Percentiles rank a stretch among this genome's conserved stretches.
phyloP scores from a whole-genome alignment of 78 protist genomes.

The Cavenderia fasciculata region DNA sequence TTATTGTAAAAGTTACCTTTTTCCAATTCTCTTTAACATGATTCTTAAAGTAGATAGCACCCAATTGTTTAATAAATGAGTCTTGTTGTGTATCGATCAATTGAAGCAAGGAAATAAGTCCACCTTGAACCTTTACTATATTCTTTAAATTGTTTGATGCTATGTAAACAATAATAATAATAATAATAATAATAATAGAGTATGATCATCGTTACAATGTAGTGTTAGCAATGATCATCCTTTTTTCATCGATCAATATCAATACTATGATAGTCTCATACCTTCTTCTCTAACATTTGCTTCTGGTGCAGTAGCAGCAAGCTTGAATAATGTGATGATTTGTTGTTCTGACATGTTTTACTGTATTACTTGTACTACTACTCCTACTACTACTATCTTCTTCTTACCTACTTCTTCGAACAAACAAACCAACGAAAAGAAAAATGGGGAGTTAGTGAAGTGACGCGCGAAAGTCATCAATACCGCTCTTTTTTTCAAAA shows the following conservation, averaged over 20 bases:
- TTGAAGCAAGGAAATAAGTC: neutral
- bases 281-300: neutral
- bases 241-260: no score
- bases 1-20: neutral
- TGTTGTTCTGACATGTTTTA: no score
- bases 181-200: neutral
- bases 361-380: no score
- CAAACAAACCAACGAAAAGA: no score
- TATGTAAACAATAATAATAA: neutral
- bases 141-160: slow-evolving; percentile 7
- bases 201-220: no score
- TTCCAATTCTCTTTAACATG: slow-evolving; percentile 45
- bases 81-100: slow-evolving; percentile 4
- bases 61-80: neutral
- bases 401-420: no score
- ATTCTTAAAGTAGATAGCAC: slow-evolving; percentile 62
- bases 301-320: neutral
- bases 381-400: no score
- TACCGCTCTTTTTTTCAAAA: no score
- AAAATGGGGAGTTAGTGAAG: no score
- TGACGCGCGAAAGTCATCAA: no score
- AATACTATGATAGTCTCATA: neutral
- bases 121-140: slow-evolving; percentile 4
- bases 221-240: neutral
- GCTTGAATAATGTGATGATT: neutral